Base-by-base conservation (phyloP, 208 protist species). In the Trypanosoma scelopori region DNA sequence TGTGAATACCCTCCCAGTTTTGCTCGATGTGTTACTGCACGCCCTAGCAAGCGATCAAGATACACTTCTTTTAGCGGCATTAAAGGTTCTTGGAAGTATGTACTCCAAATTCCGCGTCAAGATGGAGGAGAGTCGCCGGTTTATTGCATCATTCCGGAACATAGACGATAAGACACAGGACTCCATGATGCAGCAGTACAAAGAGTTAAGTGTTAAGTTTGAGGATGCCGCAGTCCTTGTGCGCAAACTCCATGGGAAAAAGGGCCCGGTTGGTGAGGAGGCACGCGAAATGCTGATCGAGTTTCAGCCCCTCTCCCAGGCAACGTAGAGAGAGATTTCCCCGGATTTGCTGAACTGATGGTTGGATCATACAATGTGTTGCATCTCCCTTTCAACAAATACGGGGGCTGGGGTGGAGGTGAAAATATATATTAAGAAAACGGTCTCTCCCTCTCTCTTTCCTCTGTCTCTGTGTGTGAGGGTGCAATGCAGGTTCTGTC, bases 71-170 rank as follows among this genome's bases (percentile, higher is more conserved):
- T 37, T 89, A 41, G 39, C 76, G 22, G 81, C 76, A 15, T 63
- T 92, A 23, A 81, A 81, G 32, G 74, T 79, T 32, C 60, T 89
- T 30, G 67, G 74, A 56, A 88, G 79, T 35, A 76, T 89, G 30
- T 78, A 79, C 50, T 81, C 65, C 35, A 84, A 81, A 58, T 91
- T 88, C 57, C 83, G 85, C 53, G 76, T 79, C 32, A 66, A 74
- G 46, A 43, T 74, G 46, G 60, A 68, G 25, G 68, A 67, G 45
- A 60, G 45, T 3, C 68, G 60, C 53, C 50, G 60, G 16, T 58
- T 68, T 57, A 35, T 45, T 15, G 18, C 60, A 28, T 63, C 68
- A 9, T 67, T 63, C 23, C 50, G 55, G n/a, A 58, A 39, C 41
- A 53, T 45, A 28, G 60, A 63, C 22, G 27, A 27, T 18, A 46